Evolutionary conservation across 2,329 filamentous ascomycete species (phyloP).

Genomic region (Exutisphaerella laricina): DNA sequence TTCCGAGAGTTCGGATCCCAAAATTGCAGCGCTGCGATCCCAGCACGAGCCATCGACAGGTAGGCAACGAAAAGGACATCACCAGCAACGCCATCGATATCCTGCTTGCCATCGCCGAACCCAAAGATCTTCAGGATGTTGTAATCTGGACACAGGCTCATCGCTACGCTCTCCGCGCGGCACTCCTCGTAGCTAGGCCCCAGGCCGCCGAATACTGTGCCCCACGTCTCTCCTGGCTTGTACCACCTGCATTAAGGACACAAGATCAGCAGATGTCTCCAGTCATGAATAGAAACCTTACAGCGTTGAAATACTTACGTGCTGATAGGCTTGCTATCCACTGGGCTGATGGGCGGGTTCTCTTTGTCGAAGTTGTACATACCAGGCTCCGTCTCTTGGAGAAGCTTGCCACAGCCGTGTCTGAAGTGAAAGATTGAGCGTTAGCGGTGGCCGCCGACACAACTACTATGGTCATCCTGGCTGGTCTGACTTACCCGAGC

Average conservation of each 20-base stretch:
- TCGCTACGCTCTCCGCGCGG: conserved; percentile 87
- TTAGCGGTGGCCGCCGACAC: conserved; percentile 43
- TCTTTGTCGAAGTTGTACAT: conserved; percentile 81
- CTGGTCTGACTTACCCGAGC: too few relatives aligned
- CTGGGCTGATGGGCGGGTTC: conserved; percentile 74
- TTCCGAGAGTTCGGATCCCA: conserved; percentile 89
- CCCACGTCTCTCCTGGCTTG: conserved; percentile 93
- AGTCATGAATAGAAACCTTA: too few relatives aligned
- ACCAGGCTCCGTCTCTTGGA: conserved; percentile 80
- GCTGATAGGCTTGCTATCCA: conserved; percentile 69
- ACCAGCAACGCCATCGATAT: conserved; percentile 72
- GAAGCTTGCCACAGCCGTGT: conserved; percentile 90
- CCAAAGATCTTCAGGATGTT: conserved; percentile 85
- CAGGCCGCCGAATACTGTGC: conserved; percentile 78
- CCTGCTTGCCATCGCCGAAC: conserved; percentile 68
- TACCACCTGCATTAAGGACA: too few relatives aligned
- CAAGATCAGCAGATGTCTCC: too few relatives aligned
- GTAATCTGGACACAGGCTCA: conserved; percentile 86
- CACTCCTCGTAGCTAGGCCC: conserved; percentile 92
- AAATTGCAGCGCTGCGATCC: conserved; percentile 80
- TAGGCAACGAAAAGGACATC: conserved; percentile 86
- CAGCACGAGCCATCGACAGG: conserved; percentile 90
- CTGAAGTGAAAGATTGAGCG: too few relatives aligned
- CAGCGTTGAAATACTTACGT: too few relatives aligned
- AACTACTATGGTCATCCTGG: conserved; percentile 49